Conservation (phyloP, 768 basidiomycete species). For the Tulasnella sp. region DNA sequence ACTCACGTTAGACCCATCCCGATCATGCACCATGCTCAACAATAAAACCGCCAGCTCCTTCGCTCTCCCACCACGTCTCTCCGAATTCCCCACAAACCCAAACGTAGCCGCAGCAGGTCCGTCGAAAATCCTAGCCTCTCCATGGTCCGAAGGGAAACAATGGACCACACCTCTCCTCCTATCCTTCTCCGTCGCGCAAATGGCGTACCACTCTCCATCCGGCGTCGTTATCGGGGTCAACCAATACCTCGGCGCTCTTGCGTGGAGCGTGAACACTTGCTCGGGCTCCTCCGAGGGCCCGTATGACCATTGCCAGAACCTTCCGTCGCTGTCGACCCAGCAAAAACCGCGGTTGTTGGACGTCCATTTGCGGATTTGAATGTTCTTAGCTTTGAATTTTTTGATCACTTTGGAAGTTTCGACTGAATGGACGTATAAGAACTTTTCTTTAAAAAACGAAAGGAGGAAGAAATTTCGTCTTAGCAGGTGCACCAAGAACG, state of each 20-base stretch:
- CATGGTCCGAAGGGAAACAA: conserved; percentile 8
- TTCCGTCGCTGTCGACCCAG: conserved; percentile 3
- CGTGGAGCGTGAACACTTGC: conserved; percentile 2
- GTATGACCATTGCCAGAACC: neutral
- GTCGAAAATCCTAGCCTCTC: neutral
- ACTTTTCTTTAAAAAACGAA: neutral
- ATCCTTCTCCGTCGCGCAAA: conserved; percentile 9
- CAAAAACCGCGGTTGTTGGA: neutral
- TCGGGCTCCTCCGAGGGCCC: neutral
- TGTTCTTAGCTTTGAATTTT: neutral
- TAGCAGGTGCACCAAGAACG: too few species aligned
- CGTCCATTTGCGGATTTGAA: conserved; percentile 1
- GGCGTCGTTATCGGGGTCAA: conserved; percentile 2
- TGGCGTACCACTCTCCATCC: conserved; percentile 11
- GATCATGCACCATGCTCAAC: neutral
- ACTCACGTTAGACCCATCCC: neutral
- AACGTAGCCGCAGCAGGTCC: neutral
- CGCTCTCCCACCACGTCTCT: neutral
- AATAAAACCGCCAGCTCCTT: neutral
- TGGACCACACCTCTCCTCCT: conserved; percentile 5
- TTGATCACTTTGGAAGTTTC: conserved; percentile 6
- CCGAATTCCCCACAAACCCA: neutral
- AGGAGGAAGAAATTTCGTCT: too few species aligned
- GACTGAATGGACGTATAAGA: neutral
- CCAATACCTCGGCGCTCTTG: neutral